Evolutionary conservation across 371 early-diverging fungal genomes (phyloP).

Genomic region (Mucor lusitanicus): DNA sequence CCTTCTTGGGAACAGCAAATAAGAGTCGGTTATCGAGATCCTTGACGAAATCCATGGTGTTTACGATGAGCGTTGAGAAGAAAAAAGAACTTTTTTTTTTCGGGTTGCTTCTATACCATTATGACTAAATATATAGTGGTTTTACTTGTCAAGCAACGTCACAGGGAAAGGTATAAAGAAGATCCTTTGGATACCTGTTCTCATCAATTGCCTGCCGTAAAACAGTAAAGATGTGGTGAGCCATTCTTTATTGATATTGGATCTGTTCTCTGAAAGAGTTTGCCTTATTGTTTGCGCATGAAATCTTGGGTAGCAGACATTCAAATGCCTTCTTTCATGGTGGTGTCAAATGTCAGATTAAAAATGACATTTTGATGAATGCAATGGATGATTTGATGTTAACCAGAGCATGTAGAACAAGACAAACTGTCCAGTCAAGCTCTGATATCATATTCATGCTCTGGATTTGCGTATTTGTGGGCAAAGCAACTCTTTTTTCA

Average conservation of each 20-base stretch:
- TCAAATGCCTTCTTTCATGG: too few species aligned
- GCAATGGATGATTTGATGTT: too few species aligned
- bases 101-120: neutral
- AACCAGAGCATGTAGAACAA: too few species aligned
- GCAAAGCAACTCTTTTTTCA: neutral
- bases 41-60: conserved; percentile 63
- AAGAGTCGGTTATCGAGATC: conserved; percentile 81
- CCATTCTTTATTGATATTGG: neutral
- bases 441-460: neutral
- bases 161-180: neutral
- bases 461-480: neutral
- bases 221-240: neutral
- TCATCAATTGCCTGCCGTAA: neutral
- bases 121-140: neutral
- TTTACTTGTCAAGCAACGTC: neutral
- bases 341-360: too few species aligned
- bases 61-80: neutral
- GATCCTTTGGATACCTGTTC: neutral
- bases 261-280: neutral
- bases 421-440: neutral
- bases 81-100: neutral
- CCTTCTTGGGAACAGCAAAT: conserved; percentile 97
- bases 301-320: too few species aligned
- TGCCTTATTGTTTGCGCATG: too few species aligned
- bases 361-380: too few species aligned